Conservation (phyloP, 1,284 basidiomycete genomes). For the Trametes hirsuta region DNA sequence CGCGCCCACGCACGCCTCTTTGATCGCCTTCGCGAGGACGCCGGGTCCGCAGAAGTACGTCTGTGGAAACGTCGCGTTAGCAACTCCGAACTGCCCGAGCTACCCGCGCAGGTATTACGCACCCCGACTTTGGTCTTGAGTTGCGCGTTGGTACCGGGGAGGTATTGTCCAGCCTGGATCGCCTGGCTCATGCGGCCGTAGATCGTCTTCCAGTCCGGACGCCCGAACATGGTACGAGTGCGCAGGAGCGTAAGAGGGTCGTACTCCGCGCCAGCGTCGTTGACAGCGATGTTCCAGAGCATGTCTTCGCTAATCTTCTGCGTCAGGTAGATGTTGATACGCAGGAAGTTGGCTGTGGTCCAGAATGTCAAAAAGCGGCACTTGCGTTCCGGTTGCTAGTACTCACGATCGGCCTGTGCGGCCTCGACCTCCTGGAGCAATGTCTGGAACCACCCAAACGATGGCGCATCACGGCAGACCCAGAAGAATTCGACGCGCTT, state of each 20-base stretch:
- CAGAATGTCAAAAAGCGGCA: conserved; percentile 4
- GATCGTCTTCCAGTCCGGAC: conserved; percentile 84
- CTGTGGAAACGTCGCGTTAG: conserved; percentile 39
- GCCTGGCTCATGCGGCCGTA: conserved; percentile 72
- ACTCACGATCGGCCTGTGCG: conserved; percentile 81
- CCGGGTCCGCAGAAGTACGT: conserved; percentile 87
- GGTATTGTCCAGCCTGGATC: conserved; percentile 78
- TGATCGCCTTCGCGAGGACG: conserved; percentile 72
- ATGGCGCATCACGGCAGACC: conserved; percentile 87
- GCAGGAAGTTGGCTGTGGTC: conserved; percentile 77
- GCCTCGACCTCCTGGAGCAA: conserved; percentile 84
- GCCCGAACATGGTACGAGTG: conserved; percentile 85
- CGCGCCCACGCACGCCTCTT: conserved; percentile 63
- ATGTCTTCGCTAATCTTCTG: conserved; percentile 85
- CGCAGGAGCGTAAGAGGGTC: conserved; percentile 86
- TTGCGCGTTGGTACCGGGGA: conserved; percentile 76
- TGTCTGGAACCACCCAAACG: conserved; percentile 92
- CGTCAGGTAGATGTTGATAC: conserved; percentile 89
- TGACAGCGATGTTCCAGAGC: conserved; percentile 89
- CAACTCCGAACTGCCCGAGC: conserved; percentile 11
- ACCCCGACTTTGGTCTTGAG: conserved; percentile 83
- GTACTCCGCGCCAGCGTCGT: conserved; percentile 79
- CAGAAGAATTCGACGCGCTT: conserved; percentile 91
- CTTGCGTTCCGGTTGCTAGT: conserved; percentile 1
- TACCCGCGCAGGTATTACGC: conserved; percentile 34